Conservation (phyloP, 441 rosid genomes). For the Erodium trifolium region DNA sequence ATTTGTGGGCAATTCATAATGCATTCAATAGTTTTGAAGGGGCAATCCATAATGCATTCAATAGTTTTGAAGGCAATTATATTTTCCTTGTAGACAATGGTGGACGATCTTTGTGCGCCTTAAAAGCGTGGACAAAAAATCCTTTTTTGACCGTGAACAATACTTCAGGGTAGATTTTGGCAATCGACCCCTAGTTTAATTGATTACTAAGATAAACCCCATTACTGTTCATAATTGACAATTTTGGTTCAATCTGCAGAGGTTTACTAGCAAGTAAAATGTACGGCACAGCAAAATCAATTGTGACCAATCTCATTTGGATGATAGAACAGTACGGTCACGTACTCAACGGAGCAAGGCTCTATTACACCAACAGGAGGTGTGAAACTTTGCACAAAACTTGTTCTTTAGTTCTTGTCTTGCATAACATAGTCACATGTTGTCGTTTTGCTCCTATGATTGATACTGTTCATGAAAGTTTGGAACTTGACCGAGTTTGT, state of each 20-base stretch:
- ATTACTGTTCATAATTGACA: not conserved
- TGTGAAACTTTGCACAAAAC: slow-evolving; percentile 15
- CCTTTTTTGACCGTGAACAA: no score
- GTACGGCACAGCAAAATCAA: slow-evolving; percentile 60
- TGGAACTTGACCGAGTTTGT: not conserved
- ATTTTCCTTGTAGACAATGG: no score
- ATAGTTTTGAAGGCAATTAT: no score
- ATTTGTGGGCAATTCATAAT: no score
- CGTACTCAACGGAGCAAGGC: slow-evolving; percentile 69
- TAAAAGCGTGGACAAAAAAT: no score
- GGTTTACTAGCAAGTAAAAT: slow-evolving; percentile 79
- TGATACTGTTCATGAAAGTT: no score
- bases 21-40: no score
- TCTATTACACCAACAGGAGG: slow-evolving; percentile 83
- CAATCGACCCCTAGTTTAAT: no score
- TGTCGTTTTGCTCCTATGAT: not conserved
- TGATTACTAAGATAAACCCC: no score
- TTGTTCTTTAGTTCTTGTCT: not conserved
- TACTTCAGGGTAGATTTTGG: no score
- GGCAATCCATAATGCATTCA: no score
- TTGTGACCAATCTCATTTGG: slow-evolving; percentile 61
- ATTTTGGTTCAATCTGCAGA: slow-evolving; percentile 31
- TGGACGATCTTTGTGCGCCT: no score
- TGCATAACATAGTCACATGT: not conserved
- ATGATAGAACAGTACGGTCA: slow-evolving; percentile 56